phyloP scores from a whole-genome alignment of 192 early-diverging fungal species.

The Entomortierella lignicola region DNA sequence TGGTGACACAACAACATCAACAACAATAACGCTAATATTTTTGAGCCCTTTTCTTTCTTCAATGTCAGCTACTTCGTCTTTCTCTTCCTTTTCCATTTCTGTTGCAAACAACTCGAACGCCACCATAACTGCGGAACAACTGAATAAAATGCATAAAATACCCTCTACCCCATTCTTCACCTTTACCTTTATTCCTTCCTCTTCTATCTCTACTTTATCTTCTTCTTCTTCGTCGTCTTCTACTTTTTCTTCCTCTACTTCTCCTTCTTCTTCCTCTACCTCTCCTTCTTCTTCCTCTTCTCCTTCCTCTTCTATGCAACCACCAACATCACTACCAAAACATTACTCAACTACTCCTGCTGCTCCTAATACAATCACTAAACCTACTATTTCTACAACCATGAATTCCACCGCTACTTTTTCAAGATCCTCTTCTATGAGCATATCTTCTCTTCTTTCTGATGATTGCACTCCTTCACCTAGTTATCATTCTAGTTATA shows the following conservation, averaged over 20 bases:
- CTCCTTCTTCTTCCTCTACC: background rate
- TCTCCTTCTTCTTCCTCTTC: background rate
- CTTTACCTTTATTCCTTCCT: background rate
- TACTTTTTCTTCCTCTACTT: background rate
- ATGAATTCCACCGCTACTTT: no score
- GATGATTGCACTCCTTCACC: background rate
- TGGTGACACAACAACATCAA: no score
- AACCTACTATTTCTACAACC: no score
- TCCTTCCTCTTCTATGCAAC: background rate
- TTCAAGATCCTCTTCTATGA: slow-evolving; percentile 1
- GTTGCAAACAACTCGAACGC: background rate
- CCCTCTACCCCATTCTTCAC: no score
- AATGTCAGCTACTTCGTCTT: no score
- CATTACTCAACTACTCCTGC: no score
- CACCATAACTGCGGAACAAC: background rate
- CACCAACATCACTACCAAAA: slow-evolving; percentile 2
- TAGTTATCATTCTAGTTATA: background rate
- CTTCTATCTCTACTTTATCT: background rate
- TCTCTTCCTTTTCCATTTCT: no score
- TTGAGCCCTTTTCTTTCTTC: no score
- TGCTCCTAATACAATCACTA: no score
- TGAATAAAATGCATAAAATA: background rate
- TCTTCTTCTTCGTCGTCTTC: background rate
- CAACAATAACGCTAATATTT: no score
- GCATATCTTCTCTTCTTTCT: slow-evolving; percentile 9